Conservation (phyloP, 2,329 filamentous ascomycete genomes). For the Aaosphaeria arxii region DNA sequence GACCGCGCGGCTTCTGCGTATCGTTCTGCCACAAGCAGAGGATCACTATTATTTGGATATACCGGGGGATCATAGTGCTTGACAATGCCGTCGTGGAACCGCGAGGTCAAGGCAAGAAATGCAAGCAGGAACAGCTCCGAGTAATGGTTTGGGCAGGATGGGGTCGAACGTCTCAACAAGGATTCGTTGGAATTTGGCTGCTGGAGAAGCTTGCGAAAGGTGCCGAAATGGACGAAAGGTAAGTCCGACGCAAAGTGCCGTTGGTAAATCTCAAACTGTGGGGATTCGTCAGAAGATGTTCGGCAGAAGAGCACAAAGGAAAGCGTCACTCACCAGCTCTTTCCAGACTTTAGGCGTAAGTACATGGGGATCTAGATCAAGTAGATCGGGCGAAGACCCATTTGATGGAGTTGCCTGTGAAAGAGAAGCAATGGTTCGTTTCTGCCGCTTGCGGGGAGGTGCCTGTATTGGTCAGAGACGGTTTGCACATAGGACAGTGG, state of each 20-base stretch:
- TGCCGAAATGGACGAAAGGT: conserved; percentile 67
- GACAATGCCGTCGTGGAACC: conserved; percentile 63
- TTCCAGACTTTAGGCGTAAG: conserved; percentile 66
- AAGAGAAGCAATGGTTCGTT: not conserved
- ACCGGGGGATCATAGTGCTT: conserved; percentile 53
- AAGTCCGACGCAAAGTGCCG: conserved; percentile 70
- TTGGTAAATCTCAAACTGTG: conserved; percentile 63
- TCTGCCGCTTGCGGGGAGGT: not conserved
- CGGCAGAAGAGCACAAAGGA: too few relatives aligned
- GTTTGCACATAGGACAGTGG: too few relatives aligned
- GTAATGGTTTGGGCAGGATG: conserved; percentile 33
- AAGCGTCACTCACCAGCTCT: conserved; percentile 47
- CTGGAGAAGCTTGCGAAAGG: conserved; percentile 52
- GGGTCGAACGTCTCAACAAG: conserved; percentile 18
- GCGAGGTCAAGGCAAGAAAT: conserved; percentile 66
- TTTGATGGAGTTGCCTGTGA: not conserved
- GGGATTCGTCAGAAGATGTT: not conserved
- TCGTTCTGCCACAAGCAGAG: conserved; percentile 59
- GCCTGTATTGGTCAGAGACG: too few relatives aligned
- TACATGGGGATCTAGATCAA: conserved; percentile 59
- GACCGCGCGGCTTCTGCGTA: conserved; percentile 60
- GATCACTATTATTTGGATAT: conserved; percentile 45
- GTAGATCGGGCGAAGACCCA: conserved; percentile 6
- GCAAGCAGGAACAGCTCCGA: conserved; percentile 60
- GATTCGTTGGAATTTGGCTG: conserved; percentile 34